Conservation (phyloP, 306 rosid species). For the Cucumis melo region DNA sequence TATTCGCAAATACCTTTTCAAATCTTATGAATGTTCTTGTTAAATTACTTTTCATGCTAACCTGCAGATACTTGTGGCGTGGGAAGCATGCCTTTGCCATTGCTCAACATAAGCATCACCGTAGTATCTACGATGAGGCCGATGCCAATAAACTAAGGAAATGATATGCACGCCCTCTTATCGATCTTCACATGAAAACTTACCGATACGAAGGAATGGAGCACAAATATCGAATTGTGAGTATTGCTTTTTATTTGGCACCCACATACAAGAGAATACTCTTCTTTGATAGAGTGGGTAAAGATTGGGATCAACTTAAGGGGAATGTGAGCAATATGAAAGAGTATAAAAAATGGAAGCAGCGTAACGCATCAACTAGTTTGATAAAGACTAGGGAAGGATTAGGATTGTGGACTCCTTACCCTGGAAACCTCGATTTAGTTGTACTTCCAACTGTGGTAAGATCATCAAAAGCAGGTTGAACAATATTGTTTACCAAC, state of each 20-base stretch:
- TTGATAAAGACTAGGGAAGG: constrained; percentile 84
- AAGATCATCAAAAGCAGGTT: constrained; percentile 91
- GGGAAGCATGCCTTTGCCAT: constrained; percentile 82
- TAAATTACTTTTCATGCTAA: neutral
- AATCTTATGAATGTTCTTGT: neutral
- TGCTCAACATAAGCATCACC: constrained; percentile 97
- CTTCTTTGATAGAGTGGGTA: constrained; percentile 98
- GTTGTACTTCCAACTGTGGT: constrained; percentile 60
- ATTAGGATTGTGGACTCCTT: constrained; percentile 81
- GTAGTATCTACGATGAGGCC: constrained; percentile 83
- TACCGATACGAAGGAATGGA: constrained; percentile 85
- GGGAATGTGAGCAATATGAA: constrained; percentile 17
- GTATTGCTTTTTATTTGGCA: constrained; percentile 87
- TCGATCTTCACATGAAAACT: constrained; percentile 94
- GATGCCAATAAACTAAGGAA: constrained; percentile 92
- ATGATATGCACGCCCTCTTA: constrained; percentile 93
- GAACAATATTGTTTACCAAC: constrained; percentile 20
- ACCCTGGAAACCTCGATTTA: constrained; percentile 56
- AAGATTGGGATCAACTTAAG: constrained; percentile 55
- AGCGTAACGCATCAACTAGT: constrained; percentile 27
- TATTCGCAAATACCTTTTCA: neutral
- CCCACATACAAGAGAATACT: constrained; percentile 96
- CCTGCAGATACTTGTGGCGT: constrained; percentile 80
- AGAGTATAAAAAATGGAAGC: constrained; percentile 50
- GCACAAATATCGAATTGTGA: constrained; percentile 88